Evolutionary conservation across 805 yeast species (phyloP).

Genomic region (Zygoascus bituminiphila): DNA sequence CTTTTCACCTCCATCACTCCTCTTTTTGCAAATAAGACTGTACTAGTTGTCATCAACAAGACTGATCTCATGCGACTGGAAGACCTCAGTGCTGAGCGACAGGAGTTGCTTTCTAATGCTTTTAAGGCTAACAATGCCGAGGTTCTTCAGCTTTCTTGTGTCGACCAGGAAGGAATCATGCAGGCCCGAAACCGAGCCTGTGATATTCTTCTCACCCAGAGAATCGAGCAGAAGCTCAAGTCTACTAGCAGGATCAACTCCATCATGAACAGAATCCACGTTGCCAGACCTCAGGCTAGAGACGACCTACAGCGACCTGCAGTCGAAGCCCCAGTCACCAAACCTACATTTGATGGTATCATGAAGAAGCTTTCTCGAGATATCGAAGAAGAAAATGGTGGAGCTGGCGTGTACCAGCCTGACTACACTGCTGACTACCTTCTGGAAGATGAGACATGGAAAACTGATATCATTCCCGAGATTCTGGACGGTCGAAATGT

Average conservation of each 20-base stretch:
- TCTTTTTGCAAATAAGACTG: conserved; percentile 92
- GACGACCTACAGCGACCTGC: conserved; percentile 75
- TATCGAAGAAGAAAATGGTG: conserved; percentile 90
- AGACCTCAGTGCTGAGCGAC: conserved; percentile 71
- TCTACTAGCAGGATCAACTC: conserved; percentile 82
- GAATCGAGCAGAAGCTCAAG: conserved; percentile 89
- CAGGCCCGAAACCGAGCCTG: conserved; percentile 94
- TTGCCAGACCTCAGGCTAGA: conserved; percentile 80
- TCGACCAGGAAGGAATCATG: conserved; percentile 91
- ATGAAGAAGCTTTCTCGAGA: conserved; percentile 68
- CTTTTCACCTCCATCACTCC: conserved; percentile 96
- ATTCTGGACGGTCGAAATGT: conserved; percentile 92
- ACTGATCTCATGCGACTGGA: conserved; percentile 81
- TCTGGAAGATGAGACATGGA: conserved; percentile 95
- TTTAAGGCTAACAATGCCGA: conserved; percentile 62
- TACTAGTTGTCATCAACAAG: conserved; percentile 91
- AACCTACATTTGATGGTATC: conserved; percentile 35
- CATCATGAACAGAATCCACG: conserved; percentile 92
- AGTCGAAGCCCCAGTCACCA: conserved; percentile 64
- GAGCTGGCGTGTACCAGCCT: conserved; percentile 96
- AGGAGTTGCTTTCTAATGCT: conserved; percentile 46
- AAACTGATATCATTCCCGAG: conserved; percentile 95
- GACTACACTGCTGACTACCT: conserved; percentile 88
- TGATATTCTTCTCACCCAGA: conserved; percentile 87
- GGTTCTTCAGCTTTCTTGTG: conserved; percentile 87